Percentiles rank a stretch among this genome's conserved stretches.
Evolutionary conservation across 768 basidiomycete species (phyloP).

Genomic region (Lentinula edodes): DNA sequence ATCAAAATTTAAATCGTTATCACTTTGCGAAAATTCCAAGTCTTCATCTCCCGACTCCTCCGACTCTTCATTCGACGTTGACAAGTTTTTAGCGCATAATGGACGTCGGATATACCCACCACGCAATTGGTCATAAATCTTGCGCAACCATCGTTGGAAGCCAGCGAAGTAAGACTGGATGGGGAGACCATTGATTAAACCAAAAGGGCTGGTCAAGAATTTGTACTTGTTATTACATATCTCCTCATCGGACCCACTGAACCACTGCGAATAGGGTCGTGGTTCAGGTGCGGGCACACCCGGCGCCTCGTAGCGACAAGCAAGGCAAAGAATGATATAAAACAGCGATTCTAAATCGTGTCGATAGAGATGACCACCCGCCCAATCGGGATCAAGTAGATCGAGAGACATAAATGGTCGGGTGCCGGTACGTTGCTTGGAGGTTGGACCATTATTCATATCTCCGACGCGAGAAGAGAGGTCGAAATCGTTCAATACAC

Average conservation of each 20-base stretch:
- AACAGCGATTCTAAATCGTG: conserved; percentile 8
- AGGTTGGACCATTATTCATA: neutral
- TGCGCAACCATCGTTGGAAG: neutral
- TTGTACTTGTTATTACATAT: neutral
- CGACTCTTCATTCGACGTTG: neutral
- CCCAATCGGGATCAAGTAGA: neutral
- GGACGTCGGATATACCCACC: neutral
- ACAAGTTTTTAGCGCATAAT: neutral
- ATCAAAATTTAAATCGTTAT: neutral
- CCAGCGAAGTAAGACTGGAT: neutral
- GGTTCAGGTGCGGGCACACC: neutral
- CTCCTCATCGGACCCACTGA: neutral
- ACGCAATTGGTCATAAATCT: neutral
- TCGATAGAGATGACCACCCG: neutral
- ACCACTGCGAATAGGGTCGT: neutral
- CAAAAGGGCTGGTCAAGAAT: neutral
- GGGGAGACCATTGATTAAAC: neutral
- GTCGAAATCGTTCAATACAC: conserved; percentile 11
- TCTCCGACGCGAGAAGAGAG: neutral
- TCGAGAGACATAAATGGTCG: conserved; percentile 3
- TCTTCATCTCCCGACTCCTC: neutral
- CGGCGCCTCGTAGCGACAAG: neutral
- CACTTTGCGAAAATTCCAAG: neutral
- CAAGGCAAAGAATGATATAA: conserved; percentile 2
- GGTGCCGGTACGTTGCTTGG: conserved; percentile 2